Base-by-base conservation (phyloP, 2,329 filamentous ascomycete genomes). In the Aspergillus hortae region DNA sequence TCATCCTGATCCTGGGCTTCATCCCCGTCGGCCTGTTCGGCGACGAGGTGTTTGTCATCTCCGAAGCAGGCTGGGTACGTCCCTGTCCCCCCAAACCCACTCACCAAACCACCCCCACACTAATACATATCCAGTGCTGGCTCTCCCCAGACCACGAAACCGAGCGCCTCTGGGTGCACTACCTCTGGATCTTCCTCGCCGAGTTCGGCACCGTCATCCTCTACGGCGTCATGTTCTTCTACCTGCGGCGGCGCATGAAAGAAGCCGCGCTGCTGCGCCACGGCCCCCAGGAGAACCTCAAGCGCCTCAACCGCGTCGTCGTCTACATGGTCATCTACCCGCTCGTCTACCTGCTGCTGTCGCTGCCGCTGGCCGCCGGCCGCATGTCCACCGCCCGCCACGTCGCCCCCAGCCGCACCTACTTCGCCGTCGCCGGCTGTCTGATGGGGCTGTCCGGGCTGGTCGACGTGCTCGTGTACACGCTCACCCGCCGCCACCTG, bases 381-480 rank as follows among this genome's bases (percentile, higher is more conserved):
- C 70, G 73, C 23, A 75, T 75, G 72, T 63, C 66, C 5, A 67
- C 65, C 2, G 69, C 68, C 17, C 61, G 65, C 4, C 64, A 68
- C 15, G 40, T 62, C n/a, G 47, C 57, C 2, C 66, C 69, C 3
- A 68, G 70, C 40, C 64, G 64, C n/a, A 68, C 71, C 11, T 76
- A 77, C 54, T 75, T 80, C 40, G 77, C 75, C 57, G 67, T 78
- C 2, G 75, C 78, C 1, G 80, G 80, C 15, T 74, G 77, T 4
- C 71, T 84, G 58, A 80, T 84, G 63, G 78, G 79, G 2, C 74
- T 77, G 10, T 83, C 80, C 47, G 81, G 81, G 15, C 77, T 78
- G 69, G 74, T 83, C 14, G 81, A 84, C 63, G 79, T 80, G n/a
- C 59, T 79, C 0, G 72, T 84, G 5, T 84, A 83, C 67, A 79